A percentile compares a stretch with the other conserved stretches of the same genome.
Conservation (phyloP, 2,329 filamentous ascomycete species). For the Aspergillus versicolor region DNA sequence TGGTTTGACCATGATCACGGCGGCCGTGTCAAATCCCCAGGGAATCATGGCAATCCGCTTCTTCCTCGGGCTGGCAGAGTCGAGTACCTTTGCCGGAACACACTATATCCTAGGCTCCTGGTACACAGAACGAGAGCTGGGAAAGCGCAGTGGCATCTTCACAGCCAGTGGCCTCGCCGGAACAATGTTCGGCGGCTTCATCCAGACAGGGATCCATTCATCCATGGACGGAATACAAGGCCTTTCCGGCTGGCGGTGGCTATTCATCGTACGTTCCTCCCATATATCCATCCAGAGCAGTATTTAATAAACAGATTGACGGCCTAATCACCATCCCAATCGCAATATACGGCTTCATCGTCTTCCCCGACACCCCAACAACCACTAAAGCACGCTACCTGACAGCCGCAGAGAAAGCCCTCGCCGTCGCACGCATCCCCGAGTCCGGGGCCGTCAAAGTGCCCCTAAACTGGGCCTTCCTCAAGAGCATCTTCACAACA, state of each 20-base stretch:
- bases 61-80: conserved; percentile 36
- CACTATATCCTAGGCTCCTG: conserved; percentile 44
- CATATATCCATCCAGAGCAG: not conserved
- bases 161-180: conserved; percentile 5
- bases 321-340: conserved; percentile 45
- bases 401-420: conserved; percentile 27
- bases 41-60: conserved; percentile 39
- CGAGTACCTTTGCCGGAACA: conserved; percentile 34
- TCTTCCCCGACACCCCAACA: conserved; percentile 40
- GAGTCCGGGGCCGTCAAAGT: conserved; percentile 22
- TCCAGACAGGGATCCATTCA: conserved; percentile 10
- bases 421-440: conserved; percentile 34
- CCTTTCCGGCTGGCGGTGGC: conserved; percentile 8
- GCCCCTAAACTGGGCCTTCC: conserved; percentile 23
- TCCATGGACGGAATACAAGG: conserved; percentile 8
- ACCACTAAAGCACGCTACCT: conserved; percentile 38
- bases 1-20: conserved; percentile 32
- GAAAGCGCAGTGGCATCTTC: conserved; percentile 11
- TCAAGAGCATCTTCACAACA: conserved; percentile 32
- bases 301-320: conserved; percentile 26
- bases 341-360: conserved; percentile 43
- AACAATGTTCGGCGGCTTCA: conserved; percentile 11
- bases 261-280: conserved; percentile 5
- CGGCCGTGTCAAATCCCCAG: conserved; percentile 28
- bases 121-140: conserved; percentile 37